phyloP scores from a whole-genome alignment of 345 rosid genomes.

The Melaleuca alternifolia region DNA sequence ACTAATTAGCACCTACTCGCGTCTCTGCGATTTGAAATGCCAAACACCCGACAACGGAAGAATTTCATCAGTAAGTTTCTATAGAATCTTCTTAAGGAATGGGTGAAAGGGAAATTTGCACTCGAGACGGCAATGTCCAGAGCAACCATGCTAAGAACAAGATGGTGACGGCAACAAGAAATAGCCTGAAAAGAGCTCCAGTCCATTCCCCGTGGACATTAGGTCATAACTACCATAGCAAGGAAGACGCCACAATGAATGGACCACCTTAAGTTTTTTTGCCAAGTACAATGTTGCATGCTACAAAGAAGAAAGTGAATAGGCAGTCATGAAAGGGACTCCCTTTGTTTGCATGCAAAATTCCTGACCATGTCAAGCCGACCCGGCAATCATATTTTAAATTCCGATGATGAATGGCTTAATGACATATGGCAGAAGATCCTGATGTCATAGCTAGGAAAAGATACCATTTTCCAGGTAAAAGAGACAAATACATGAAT shows the following conservation, averaged over 20 bases:
- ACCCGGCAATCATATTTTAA: not conserved
- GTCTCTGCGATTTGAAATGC: not conserved
- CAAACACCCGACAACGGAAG: not conserved
- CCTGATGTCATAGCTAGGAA: not conserved
- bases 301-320: not conserved
- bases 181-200: not conserved
- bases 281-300: not conserved
- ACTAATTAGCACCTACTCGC: not conserved
- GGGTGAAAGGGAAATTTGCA: not conserved
- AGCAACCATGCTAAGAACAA: not conserved
- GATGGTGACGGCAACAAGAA: not conserved
- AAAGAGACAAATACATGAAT: not conserved
- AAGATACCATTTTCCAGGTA: not conserved
- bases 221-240: not conserved
- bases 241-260: not conserved
- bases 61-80: not conserved
- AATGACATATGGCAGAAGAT: not conserved
- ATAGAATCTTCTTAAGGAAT: not conserved
- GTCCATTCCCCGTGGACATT: not conserved
- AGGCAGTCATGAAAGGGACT: not conserved
- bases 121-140: not conserved
- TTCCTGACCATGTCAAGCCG: not conserved
- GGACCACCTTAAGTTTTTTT: not conserved
- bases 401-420: not conserved
- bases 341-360: not conserved